Conservation (phyloP, 352 stramenopile species). For the Phytophthora megakarya region DNA sequence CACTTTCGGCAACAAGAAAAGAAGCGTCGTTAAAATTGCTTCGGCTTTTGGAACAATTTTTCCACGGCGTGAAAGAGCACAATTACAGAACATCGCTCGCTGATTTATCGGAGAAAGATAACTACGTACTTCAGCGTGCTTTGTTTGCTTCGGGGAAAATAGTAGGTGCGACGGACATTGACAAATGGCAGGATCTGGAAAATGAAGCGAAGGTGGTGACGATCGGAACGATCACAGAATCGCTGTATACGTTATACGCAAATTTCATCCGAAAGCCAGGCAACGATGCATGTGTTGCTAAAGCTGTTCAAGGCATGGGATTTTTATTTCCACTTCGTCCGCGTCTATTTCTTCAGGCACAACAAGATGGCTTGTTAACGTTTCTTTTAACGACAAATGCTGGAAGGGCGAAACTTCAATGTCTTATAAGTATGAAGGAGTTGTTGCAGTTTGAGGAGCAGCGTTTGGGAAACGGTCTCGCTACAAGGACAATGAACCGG, state of each 20-base stretch:
- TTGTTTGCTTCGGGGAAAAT: conserved; percentile 78
- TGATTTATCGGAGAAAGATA: conserved; percentile 42
- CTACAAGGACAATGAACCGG: conserved; percentile 45
- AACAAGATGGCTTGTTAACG: conserved; percentile 71
- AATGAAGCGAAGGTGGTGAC: conserved; percentile 39
- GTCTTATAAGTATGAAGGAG: conserved; percentile 75
- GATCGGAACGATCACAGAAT: conserved; percentile 60
- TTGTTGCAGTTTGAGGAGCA: conserved; percentile 73
- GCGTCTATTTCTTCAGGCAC: conserved; percentile 67
- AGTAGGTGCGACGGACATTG: conserved; percentile 68
- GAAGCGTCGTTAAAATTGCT: conserved; percentile 54
- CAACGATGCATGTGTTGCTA: conserved; percentile 58
- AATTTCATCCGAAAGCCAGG: conserved; percentile 50
- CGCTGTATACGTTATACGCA: conserved; percentile 65
- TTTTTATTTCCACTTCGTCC: conserved; percentile 77
- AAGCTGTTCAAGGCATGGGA: conserved; percentile 83
- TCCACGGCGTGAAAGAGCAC: conserved; percentile 62
- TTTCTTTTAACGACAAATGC: conserved; percentile 45
- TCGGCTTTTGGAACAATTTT: conserved; percentile 72
- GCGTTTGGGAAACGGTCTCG: conserved; percentile 60
- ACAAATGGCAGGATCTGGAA: conserved; percentile 39
- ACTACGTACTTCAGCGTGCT: conserved; percentile 68
- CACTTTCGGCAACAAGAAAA: conserved; percentile 48
- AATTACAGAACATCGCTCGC: conserved; percentile 38
- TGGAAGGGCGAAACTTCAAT: conserved; percentile 68